Evolutionary conservation across 2,329 filamentous ascomycete species (phyloP).

Genomic region (Neofusicoccum laricinum): DNA sequence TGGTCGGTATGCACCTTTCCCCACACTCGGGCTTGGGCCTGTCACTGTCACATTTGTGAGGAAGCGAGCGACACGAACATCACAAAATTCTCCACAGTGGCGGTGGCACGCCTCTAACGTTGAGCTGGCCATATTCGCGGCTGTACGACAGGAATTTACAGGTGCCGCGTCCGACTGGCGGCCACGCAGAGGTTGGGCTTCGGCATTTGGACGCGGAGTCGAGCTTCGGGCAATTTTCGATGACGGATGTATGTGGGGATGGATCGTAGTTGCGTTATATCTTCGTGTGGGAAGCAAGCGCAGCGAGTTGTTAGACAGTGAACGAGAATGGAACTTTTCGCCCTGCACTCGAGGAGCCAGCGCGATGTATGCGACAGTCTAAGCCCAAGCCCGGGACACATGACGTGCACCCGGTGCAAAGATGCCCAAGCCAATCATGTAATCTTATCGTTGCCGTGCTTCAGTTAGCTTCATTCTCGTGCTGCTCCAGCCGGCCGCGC

Average conservation of each 20-base stretch:
- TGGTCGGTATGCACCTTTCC: background rate
- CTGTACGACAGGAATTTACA: background rate
- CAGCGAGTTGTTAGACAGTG: background rate
- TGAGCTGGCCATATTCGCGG: background rate
- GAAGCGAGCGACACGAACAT: background rate
- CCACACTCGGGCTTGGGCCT: background rate
- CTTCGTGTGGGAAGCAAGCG: background rate
- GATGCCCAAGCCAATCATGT: conserved; percentile 16
- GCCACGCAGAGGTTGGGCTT: background rate
- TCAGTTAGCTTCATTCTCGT: conserved; percentile 14
- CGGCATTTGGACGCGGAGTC: background rate
- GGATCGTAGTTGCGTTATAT: background rate
- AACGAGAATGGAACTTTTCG: background rate
- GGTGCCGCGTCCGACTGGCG: background rate
- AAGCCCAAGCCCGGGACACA: conserved; percentile 4
- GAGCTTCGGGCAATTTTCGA: background rate
- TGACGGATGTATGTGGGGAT: background rate
- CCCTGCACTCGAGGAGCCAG: background rate
- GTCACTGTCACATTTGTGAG: background rate
- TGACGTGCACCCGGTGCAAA: background rate
- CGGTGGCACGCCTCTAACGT: background rate
- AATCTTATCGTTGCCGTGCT: conserved; percentile 18
- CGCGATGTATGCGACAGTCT: background rate
- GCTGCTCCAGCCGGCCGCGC: conserved; percentile 13
- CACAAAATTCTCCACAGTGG: background rate